A percentile compares a stretch with the other conserved stretches of the same genome.
These are phyloP conservation scores for Backusella circina DNA, from an alignment of 192 early-diverging fungal genomes.

Conservation along the genomic window DNA sequence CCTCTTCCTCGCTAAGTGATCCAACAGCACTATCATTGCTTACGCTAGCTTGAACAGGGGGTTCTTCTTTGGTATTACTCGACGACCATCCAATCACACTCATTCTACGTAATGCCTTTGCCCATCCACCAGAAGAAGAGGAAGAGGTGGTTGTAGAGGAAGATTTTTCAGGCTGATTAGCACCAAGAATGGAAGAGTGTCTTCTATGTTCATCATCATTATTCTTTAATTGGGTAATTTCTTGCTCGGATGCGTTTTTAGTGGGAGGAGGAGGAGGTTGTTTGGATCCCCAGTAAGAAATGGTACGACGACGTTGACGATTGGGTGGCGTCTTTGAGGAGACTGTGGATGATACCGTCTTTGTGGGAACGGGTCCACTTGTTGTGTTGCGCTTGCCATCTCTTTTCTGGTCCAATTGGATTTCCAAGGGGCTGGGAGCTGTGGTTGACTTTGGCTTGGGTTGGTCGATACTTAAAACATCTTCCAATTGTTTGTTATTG, in stretches of 20 bases:
- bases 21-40: slow-evolving; percentile 9
- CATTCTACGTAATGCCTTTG: slow-evolving; percentile 27
- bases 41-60: neutral
- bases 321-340: neutral
- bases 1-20: slow-evolving; percentile 2
- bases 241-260: neutral
- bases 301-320: slow-evolving; percentile 32
- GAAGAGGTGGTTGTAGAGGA: neutral
- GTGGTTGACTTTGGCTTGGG: slow-evolving; percentile 20
- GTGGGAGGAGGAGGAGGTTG: slow-evolving; percentile 7
- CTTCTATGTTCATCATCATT: neutral
- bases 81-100: slow-evolving; percentile 33
- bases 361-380: slow-evolving; percentile 12
- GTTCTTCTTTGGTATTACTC: neutral
- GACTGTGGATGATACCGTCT: neutral
- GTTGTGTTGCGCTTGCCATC: neutral
- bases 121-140: slow-evolving; percentile 19
- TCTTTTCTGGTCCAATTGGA: neutral
- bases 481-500: slow-evolving; percentile 47
- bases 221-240: neutral
- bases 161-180: neutral
- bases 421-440: neutral
- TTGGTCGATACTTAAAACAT: slow-evolving; percentile 41
- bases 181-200: neutral
- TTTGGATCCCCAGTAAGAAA: slow-evolving; percentile 35